phyloP scores from a whole-genome alignment of 2,329 filamentous ascomycete genomes.

The Fusarium mundagurra region DNA sequence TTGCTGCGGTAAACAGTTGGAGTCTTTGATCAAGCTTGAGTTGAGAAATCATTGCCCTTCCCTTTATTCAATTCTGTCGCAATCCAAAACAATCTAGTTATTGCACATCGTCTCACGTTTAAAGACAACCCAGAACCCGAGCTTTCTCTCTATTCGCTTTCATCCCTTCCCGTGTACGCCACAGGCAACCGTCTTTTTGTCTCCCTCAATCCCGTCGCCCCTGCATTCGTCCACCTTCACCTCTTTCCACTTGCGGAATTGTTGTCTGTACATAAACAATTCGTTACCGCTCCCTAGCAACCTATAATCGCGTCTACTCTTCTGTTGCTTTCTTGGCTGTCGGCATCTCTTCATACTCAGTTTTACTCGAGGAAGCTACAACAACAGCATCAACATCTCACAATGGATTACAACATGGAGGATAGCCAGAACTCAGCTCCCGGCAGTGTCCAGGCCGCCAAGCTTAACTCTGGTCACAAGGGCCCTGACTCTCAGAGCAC shows the following conservation, averaged over 20 bases:
- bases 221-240: constrained; percentile 25
- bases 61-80: constrained; percentile 14
- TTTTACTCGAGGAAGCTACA: not conserved
- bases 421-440: constrained; percentile 75
- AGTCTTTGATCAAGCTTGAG: constrained; percentile 22
- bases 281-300: constrained; percentile 5
- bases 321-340: constrained; percentile 12
- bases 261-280: constrained; percentile 25
- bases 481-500: constrained; percentile 76
- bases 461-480: constrained; percentile 67
- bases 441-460: constrained; percentile 68
- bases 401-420: constrained; percentile 58
- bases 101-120: constrained; percentile 8
- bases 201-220: constrained; percentile 7
- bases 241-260: constrained; percentile 39
- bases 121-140: constrained; percentile 1
- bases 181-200: constrained; percentile 7
- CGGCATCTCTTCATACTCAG: constrained; percentile 3
- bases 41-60: constrained; percentile 22
- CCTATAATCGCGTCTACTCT: constrained; percentile 1
- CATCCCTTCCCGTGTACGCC: constrained; percentile 13
- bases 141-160: not conserved
- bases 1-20: constrained; percentile 48
- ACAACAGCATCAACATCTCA: constrained; percentile 19
- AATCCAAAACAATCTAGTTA: constrained; percentile 25